phyloP scores from a whole-genome alignment of 2,329 filamentous ascomycete genomes.

The Trichoderma simmonsii region DNA sequence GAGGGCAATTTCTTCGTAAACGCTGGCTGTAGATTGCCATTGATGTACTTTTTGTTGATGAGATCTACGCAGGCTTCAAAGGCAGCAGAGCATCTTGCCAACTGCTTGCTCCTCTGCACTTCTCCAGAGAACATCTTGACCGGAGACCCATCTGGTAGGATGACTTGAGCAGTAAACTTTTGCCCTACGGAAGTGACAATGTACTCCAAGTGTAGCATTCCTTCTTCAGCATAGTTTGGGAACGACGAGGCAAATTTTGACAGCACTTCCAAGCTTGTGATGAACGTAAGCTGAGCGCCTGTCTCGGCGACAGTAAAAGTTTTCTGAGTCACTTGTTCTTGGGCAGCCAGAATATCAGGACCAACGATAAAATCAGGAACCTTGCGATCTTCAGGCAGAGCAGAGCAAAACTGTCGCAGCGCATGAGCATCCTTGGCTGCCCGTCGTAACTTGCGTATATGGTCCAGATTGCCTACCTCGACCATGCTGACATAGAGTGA shows the following conservation, averaged over 20 bases:
- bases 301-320: conserved; percentile 63
- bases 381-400: conserved; percentile 70
- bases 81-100: conserved; percentile 85
- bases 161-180: conserved; percentile 72
- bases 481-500: conserved; percentile 86
- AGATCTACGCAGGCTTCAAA: conserved; percentile 77
- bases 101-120: conserved; percentile 63
- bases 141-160: conserved; percentile 72
- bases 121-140: conserved; percentile 64
- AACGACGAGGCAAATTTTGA: conserved; percentile 71
- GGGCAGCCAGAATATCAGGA: conserved; percentile 17
- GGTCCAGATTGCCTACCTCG: conserved; percentile 64
- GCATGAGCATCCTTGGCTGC: conserved; percentile 57
- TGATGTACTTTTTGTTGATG: conserved; percentile 62
- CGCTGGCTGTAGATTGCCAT: conserved; percentile 70
- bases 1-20: conserved; percentile 68
- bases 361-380: conserved; percentile 27
- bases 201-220: conserved; percentile 52
- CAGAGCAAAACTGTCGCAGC: conserved; percentile 73
- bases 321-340: conserved; percentile 35
- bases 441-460: conserved; percentile 56
- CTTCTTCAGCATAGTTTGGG: conserved; percentile 28
- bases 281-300: conserved; percentile 75
- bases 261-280: conserved; percentile 68
- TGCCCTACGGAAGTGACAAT: conserved; percentile 53